phyloP scores from a whole-genome alignment of 2,329 filamentous ascomycete genomes.

The Ophiostoma tasmaniense region DNA sequence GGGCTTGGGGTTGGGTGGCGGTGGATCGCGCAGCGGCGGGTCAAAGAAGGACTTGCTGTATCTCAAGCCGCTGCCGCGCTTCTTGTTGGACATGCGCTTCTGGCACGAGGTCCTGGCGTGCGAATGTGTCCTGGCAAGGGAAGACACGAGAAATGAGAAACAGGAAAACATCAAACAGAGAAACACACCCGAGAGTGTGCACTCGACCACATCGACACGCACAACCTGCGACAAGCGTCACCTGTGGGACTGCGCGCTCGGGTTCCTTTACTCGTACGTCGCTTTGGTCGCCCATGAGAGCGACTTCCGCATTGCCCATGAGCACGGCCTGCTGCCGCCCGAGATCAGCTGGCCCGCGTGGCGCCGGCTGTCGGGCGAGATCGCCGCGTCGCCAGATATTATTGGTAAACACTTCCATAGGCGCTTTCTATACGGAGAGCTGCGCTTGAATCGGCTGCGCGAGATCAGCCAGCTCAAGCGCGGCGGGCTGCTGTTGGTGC shows the following conservation, averaged over 20 bases:
- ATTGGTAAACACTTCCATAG: slow-evolving; percentile 26
- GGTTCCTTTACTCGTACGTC: slow-evolving; percentile 33
- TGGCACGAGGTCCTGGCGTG: slow-evolving; percentile 23
- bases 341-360: slow-evolving; percentile 33
- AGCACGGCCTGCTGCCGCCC: slow-evolving; percentile 29
- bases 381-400: slow-evolving; percentile 27
- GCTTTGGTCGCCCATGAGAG: slow-evolving; percentile 31
- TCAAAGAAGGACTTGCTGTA: slow-evolving; percentile 25
- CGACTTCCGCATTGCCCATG: slow-evolving; percentile 32
- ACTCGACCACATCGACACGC: slow-evolving; percentile 2
- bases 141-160: background rate
- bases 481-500: slow-evolving; percentile 22
- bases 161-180: background rate
- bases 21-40: slow-evolving; percentile 16
- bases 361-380: slow-evolving; percentile 28
- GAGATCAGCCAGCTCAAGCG: slow-evolving; percentile 33
- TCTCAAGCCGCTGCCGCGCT: slow-evolving; percentile 30
- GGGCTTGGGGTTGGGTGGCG: slow-evolving; percentile 21
- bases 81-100: slow-evolving; percentile 27
- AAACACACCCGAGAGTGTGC: background rate
- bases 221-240: slow-evolving; percentile 18
- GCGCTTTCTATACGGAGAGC: slow-evolving; percentile 36
- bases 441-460: slow-evolving; percentile 31
- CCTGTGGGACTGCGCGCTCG: slow-evolving; percentile 27
- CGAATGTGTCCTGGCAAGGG: slow-evolving; percentile 9